Evolutionary conservation across 2,329 filamentous ascomycete genomes (phyloP), one percentile per base, ranked within the genome.

Genomic region (Coniochaeta pulveracea): DNA sequence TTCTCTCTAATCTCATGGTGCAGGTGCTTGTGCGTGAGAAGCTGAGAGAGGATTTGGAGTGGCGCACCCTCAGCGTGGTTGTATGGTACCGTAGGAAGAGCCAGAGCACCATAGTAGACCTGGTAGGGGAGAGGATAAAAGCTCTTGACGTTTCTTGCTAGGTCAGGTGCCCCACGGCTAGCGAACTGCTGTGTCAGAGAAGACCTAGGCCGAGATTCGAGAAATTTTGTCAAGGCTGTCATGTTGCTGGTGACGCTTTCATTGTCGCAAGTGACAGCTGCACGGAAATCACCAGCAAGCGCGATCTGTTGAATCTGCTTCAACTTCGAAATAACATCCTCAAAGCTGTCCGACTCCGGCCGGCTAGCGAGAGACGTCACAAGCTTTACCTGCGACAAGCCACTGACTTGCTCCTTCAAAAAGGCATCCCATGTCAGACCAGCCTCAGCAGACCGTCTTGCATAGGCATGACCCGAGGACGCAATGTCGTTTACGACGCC

Each of bases 1-100:
- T 96, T 96, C 53, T 98, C 91, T 35, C 91, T 83, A 43, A 98
- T 95, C 57, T 96, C 91, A 45, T 93, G 89, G 52, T 98, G 91
- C 18, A 98, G 68, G 51, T 95, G 84, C 57, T 94, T 95, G 61
- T 98, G 89, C 1, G 89, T 96, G 19, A 98, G 72, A 12, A 98
- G 74, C 53, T 95, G 85, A 10, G 88, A 78, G 15, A 98, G 75
- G 25, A 96, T 81, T 47, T 89, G 85, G 11, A 96, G 75, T 1
- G 86, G 72, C 2, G 91, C 85, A 25, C 82, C 78, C 34, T 81
- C 70, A 0, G 76, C 55, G 26, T 83, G 74, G 4, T 76, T 79
- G 56, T 95, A 98, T 0, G 88, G 83, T 0, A 82, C 80, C 1
- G 89, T 93, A 6, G 83, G 78, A 10, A 94, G 60, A 12, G 85